A percentile compares a stretch with the other conserved stretches of the same genome.
Evolutionary conservation across 768 basidiomycete species (phyloP).

Genomic region (Pleurotus salmoneostramineus): DNA sequence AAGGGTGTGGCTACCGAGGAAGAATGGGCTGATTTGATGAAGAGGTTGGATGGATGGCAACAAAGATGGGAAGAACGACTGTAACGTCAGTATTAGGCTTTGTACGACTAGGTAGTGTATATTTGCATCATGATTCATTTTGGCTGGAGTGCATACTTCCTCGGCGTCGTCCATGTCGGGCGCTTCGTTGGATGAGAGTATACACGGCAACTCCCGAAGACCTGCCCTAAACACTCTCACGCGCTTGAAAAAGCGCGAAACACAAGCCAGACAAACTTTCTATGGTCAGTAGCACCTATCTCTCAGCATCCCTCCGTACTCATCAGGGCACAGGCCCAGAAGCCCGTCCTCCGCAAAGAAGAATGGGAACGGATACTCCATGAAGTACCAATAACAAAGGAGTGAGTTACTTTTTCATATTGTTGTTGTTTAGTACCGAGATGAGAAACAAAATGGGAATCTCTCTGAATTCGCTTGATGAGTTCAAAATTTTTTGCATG

Average conservation of each 20-base stretch:
- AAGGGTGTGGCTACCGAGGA: slow-evolving; percentile 45
- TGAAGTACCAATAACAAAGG: slow-evolving; percentile 80
- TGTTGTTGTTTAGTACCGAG: slow-evolving; percentile 32
- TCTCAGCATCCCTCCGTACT: not conserved
- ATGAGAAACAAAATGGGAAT: slow-evolving; percentile 94
- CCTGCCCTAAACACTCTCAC: slow-evolving; percentile 7
- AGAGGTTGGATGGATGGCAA: slow-evolving; percentile 44
- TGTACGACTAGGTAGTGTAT: not conserved
- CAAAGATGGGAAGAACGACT: slow-evolving; percentile 41
- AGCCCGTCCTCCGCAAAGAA: slow-evolving; percentile 62
- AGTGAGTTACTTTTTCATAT: slow-evolving; percentile 56
- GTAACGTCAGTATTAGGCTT: slow-evolving; percentile 7
- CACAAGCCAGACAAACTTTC: not conserved
- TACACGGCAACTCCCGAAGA: no score
- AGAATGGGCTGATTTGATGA: slow-evolving; percentile 48
- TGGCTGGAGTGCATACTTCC: no score
- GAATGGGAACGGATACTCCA: slow-evolving; percentile 86
- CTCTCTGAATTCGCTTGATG: slow-evolving; percentile 89
- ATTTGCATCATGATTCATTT: not conserved
- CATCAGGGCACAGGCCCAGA: slow-evolving; percentile 34
- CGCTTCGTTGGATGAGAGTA: no score
- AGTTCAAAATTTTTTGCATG: slow-evolving; percentile 72
- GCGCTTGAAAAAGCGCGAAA: not conserved
- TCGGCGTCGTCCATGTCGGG: no score
- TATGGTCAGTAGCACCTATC: slow-evolving; percentile 9